Conservation (phyloP, 73 alveolate species). For the Tetrahymena thermophila region DNA sequence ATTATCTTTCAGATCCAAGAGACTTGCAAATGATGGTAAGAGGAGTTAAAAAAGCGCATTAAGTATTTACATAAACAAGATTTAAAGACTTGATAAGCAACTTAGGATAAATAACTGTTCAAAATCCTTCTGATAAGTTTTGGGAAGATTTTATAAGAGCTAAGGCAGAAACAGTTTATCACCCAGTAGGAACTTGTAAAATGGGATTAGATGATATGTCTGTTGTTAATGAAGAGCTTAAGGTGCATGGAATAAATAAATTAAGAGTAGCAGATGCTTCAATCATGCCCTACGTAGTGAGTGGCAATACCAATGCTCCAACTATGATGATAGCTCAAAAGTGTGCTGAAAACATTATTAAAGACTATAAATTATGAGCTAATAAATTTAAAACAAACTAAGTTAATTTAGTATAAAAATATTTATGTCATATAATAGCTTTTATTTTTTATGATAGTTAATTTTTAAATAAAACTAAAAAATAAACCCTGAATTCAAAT, state of each 20-base stretch:
- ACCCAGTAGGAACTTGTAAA: slow-evolving; percentile 10
- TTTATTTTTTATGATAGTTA: no score
- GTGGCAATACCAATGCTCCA: slow-evolving; percentile 14
- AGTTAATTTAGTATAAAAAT: no score
- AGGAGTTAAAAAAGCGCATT: background rate
- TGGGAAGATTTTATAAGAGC: background rate
- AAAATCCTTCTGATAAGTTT: background rate
- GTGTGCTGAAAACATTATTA: background rate
- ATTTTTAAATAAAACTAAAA: no score
- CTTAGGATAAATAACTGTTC: background rate
- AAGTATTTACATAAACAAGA: background rate
- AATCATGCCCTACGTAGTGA: background rate
- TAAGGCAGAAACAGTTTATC: background rate
- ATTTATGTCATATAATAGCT: no score
- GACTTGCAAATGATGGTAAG: background rate
- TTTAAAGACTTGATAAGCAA: background rate
- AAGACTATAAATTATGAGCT: background rate
- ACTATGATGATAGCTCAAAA: slow-evolving; percentile 4
- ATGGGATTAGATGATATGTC: slow-evolving; percentile 3
- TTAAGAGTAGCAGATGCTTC: slow-evolving; percentile 12
- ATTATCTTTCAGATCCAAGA: background rate
- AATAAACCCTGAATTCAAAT: no score
- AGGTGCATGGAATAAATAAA: background rate
- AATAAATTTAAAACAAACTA: background rate
- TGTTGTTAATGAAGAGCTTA: background rate